Conservation (phyloP, 257 asterid genomes). For the Solanum bulbocastanum region DNA sequence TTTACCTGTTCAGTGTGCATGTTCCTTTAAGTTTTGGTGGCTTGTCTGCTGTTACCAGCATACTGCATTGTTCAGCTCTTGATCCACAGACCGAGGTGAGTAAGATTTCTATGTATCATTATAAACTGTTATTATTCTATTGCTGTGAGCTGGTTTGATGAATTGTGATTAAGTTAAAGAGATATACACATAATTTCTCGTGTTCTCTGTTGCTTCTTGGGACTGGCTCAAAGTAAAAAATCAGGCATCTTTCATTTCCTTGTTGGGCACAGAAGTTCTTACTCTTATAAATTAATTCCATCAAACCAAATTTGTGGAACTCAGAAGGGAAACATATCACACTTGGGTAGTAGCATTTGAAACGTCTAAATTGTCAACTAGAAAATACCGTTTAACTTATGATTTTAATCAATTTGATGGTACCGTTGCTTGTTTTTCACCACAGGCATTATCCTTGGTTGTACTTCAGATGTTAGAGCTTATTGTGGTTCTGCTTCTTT, state of each 20-base stretch:
- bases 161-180: not conserved
- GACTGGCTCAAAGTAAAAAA: not conserved
- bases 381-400: not conserved
- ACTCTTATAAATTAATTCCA: not conserved
- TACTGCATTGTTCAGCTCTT: conserved; percentile 47
- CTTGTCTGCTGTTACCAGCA: conserved; percentile 44
- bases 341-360: not conserved
- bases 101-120: not conserved
- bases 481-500: conserved; percentile 39
- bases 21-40: conserved; percentile 90
- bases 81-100: conserved; percentile 54
- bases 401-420: not conserved
- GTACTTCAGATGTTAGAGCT: conserved; percentile 58
- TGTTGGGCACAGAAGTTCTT: not conserved
- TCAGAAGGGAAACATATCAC: not conserved
- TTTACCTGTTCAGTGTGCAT: conserved; percentile 69
- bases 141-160: not conserved
- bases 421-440: not conserved
- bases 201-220: not conserved
- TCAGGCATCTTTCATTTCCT: not conserved
- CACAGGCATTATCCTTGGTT: conserved; percentile 49
- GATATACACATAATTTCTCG: not conserved
- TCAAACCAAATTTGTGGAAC: not conserved
- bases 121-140: not conserved
- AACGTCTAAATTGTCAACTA: not conserved